Percentiles rank a stretch among this genome's conserved stretches.
Conservation (phyloP, 1,139 yeast species). For the Eremothecium cymbalariae region DNA sequence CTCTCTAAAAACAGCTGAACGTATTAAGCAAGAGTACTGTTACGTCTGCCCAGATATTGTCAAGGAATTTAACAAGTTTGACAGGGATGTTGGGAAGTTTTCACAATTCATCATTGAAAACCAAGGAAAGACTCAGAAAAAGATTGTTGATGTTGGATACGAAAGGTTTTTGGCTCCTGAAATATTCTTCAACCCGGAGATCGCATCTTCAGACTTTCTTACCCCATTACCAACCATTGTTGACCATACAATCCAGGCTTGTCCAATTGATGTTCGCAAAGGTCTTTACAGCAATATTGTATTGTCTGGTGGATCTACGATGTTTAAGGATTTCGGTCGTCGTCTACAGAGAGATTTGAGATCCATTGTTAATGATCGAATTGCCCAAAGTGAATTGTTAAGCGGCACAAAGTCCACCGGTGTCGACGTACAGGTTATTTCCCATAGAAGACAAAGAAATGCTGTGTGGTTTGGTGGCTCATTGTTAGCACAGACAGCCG, state of each 20-base stretch:
- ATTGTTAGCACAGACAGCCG: slow-evolving; percentile 91
- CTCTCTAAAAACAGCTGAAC: slow-evolving; percentile 89
- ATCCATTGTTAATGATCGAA: slow-evolving; percentile 79
- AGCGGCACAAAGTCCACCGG: slow-evolving; percentile 88
- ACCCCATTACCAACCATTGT: slow-evolving; percentile 94
- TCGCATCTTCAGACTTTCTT: slow-evolving; percentile 86
- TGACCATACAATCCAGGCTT: slow-evolving; percentile 87
- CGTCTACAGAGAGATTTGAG: slow-evolving; percentile 93
- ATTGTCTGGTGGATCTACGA: slow-evolving; percentile 92
- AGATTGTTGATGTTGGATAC: slow-evolving; percentile 85
- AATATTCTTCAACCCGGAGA: slow-evolving; percentile 96
- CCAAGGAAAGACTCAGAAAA: slow-evolving; percentile 56
- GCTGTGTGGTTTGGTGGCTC: slow-evolving; percentile 99
- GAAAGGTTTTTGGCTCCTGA: slow-evolving; percentile 98
- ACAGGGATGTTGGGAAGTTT: slow-evolving; percentile 87
- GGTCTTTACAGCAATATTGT: slow-evolving; percentile 94
- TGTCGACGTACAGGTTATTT: slow-evolving; percentile 92
- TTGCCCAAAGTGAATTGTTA: slow-evolving; percentile 66
- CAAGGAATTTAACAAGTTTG: slow-evolving; percentile 90
- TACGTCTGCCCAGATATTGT: slow-evolving; percentile 97
- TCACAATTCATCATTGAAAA: slow-evolving; percentile 88
- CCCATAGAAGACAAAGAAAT: slow-evolving; percentile 94
- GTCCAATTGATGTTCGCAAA: slow-evolving; percentile 97
- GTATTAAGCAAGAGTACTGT: slow-evolving; percentile 91
- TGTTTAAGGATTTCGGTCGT: slow-evolving; percentile 97